phyloP scores from a whole-genome alignment of 805 yeast species.

The Wickerhamiella brachini region DNA sequence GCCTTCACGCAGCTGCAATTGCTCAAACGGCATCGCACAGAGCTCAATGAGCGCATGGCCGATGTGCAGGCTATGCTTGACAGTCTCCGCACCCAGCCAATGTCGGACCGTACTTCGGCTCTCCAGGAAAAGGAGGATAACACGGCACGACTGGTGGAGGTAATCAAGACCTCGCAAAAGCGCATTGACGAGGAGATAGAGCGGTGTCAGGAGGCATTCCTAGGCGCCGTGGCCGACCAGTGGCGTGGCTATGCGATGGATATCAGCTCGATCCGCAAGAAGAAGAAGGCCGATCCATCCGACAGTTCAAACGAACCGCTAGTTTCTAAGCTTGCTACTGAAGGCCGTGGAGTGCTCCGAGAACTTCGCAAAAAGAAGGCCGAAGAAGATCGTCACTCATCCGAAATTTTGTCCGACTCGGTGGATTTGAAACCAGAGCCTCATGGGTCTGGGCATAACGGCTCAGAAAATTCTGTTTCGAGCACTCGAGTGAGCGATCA shows the following conservation, averaged over 20 bases:
- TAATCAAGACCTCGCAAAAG: not conserved
- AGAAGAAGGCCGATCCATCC: no score
- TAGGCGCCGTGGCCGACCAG: not conserved
- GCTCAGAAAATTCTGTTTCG: no score
- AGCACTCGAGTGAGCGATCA: no score
- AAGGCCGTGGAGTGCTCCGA: not conserved
- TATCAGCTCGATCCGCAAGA: not conserved
- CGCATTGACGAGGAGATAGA: not conserved
- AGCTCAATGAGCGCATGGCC: conserved; percentile 21
- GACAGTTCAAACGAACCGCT: not conserved
- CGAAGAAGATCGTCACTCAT: not conserved
- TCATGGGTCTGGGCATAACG: no score
- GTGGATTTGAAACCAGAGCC: no score
- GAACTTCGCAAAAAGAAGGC: not conserved
- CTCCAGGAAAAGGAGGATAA: not conserved
- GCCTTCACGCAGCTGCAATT: conserved; percentile 19
- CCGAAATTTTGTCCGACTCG: no score
- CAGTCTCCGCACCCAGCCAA: conserved; percentile 13
- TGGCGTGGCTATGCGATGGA: not conserved
- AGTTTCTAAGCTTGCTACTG: not conserved
- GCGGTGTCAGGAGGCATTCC: not conserved
- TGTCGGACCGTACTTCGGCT: conserved; percentile 7
- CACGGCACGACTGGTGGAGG: conserved; percentile 1
- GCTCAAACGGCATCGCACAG: conserved; percentile 18
- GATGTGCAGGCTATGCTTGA: conserved; percentile 23